Conservation (phyloP, 2,329 filamentous ascomycete species). For the Aspergillus awamori region DNA sequence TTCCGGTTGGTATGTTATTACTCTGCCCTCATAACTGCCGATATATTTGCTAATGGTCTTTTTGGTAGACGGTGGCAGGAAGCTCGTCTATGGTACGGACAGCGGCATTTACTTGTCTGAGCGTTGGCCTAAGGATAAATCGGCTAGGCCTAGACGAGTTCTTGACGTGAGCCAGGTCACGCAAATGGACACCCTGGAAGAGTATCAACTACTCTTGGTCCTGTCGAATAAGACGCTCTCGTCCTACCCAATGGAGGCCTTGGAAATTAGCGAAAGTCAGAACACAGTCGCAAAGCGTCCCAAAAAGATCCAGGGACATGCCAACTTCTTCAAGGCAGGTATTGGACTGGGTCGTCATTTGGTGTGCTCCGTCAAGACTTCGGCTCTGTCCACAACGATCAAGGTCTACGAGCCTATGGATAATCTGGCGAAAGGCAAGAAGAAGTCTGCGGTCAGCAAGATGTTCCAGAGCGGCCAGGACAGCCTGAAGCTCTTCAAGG, state of each 20-base stretch:
- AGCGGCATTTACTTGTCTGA: slow-evolving; percentile 91
- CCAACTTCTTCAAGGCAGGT: slow-evolving; percentile 97
- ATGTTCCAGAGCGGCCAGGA: slow-evolving; percentile 95
- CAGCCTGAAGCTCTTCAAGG: slow-evolving; percentile 91
- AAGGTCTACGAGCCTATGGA: slow-evolving; percentile 99
- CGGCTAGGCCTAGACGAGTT: slow-evolving; percentile 74
- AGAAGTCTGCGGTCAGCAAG: slow-evolving; percentile 91
- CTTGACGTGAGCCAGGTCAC: slow-evolving; percentile 86
- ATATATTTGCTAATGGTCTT: slow-evolving; percentile 19
- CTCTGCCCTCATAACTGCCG: neutral
- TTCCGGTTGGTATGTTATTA: slow-evolving; percentile 73
- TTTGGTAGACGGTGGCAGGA: slow-evolving; percentile 79
- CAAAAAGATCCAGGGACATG: slow-evolving; percentile 95
- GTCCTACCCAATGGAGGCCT: slow-evolving; percentile 82
- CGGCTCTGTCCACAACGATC: slow-evolving; percentile 89
- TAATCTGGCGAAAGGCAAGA: slow-evolving; percentile 88
- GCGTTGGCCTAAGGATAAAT: slow-evolving; percentile 79
- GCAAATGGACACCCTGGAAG: slow-evolving; percentile 93
- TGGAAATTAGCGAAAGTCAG: slow-evolving; percentile 77
- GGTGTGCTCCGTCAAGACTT: slow-evolving; percentile 95
- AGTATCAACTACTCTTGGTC: slow-evolving; percentile 88
- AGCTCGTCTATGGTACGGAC: slow-evolving; percentile 92
- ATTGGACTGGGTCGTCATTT: slow-evolving; percentile 92
- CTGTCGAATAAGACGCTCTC: slow-evolving; percentile 90
- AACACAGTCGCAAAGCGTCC: slow-evolving; percentile 78